Base-by-base conservation (phyloP, 257 asterid genomes). In the Gardenia jasminoides region DNA sequence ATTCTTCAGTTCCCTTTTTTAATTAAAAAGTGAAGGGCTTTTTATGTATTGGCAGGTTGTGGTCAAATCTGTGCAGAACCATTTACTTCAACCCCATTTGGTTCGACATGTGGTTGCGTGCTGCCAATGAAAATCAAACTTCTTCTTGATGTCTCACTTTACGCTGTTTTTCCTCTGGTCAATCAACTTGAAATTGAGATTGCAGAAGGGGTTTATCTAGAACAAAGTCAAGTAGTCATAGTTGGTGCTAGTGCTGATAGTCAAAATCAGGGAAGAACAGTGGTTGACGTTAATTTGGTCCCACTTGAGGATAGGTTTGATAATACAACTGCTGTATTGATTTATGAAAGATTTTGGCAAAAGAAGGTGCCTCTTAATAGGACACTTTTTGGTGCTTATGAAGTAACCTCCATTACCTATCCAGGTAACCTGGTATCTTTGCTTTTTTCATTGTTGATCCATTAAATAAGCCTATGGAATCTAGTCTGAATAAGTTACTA, bases 221-320 rank as follows among this genome's bases (percentile, higher is more conserved):
- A 86, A 70, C 98, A 94, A 86, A 91, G 96, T 78, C 99, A 96
- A 86, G 98, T 96, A 67, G 78, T 84, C 41, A 92, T 96, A 71
- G 84, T 89, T 75, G 99, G 99, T 77, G 99, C 99, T 24, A 91
- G 85, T 86, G 96, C 98, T 81, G 98, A 93, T 81, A 83, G 31
- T 83, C 92, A 87, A 83, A 85, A 91, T 78, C 98, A 92, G 85
- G 99, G 81, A 81, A 92, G 85, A 77, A 83, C 97, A 52, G 89
- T 93, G 79, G 94, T 96, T 65, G 98, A 93, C 81, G 84, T 96
- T 59, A 92, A 93, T 86, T 85, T 96, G 81, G 91, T 96, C 82
- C 99, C 99, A 30, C 86, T 96, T 56, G 99, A 94, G 76, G 99
- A 91, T 85, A 92, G 90, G 87, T 96, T 96, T 77, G 99, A 96